phyloP scores from a whole-genome alignment of 345 rosid genomes.

The Kandelia obovata region DNA sequence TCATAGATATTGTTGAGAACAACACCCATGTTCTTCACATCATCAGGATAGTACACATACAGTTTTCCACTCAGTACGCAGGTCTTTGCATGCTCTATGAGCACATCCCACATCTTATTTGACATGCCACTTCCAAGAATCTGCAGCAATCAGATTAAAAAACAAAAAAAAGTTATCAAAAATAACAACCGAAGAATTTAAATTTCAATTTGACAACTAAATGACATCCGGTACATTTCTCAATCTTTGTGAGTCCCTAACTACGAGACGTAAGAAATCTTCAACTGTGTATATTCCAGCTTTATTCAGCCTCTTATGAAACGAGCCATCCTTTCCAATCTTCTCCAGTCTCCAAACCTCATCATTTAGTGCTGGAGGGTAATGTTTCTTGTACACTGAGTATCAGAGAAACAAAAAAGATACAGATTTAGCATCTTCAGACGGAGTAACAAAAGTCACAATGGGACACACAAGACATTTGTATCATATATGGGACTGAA shows the following conservation, averaged over 20 bases:
- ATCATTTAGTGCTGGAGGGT: conserved; percentile 84
- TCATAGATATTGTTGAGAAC: conserved; percentile 81
- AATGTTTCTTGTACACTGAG: conserved; percentile 94
- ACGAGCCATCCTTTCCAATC: conserved; percentile 95
- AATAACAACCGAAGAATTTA: background rate
- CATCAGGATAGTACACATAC: conserved; percentile 78
- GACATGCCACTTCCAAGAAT: conserved; percentile 99
- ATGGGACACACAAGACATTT: background rate
- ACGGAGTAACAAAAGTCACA: background rate
- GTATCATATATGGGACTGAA: background rate
- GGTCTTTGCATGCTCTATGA: conserved; percentile 90
- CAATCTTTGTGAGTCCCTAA: conserved; percentile 71
- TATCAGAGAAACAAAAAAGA: background rate
- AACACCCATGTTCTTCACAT: conserved; percentile 52
- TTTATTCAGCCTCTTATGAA: conserved; percentile 87
- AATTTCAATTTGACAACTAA: conserved; percentile 15
- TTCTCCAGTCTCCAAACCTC: conserved; percentile 98
- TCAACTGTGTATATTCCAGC: conserved; percentile 81
- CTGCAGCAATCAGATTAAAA: conserved; percentile 36
- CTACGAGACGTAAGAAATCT: conserved; percentile 81
- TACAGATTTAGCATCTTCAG: background rate
- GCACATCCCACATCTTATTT: conserved; percentile 98
- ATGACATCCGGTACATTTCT: conserved; percentile 58
- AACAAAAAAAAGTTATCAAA: conserved; percentile 13
- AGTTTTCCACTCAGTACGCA: conserved; percentile 75